Conservation (phyloP, 441 rosid genomes). For the Erodium chrysanthum region DNA sequence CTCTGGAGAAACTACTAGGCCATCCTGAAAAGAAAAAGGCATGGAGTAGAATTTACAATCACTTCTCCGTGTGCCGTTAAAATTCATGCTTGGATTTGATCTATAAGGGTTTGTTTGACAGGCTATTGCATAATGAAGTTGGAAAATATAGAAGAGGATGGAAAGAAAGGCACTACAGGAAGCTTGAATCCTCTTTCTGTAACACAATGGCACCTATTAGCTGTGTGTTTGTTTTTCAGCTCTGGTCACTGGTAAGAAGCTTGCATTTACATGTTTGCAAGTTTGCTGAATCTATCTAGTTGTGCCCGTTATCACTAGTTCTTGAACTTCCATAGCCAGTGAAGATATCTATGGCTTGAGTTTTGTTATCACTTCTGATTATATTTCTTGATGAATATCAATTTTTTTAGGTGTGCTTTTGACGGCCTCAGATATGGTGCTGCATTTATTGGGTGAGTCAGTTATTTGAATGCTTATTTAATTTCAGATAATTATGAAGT, state of each 20-base stretch:
- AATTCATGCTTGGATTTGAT: not conserved
- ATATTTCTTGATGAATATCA: conserved; percentile 6
- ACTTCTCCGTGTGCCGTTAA: not conserved
- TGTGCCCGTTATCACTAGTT: not conserved
- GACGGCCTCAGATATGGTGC: conserved; percentile 97
- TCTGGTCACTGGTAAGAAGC: conserved; percentile 82
- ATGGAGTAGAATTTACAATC: not conserved
- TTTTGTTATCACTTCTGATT: conserved; percentile 3
- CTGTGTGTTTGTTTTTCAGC: conserved; percentile 68
- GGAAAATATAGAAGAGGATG: conserved; percentile 36
- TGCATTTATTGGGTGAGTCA: conserved; percentile 87
- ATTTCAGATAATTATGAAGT: conserved; percentile 2
- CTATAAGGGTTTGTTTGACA: conserved; percentile 22
- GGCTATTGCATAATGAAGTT: conserved; percentile 79
- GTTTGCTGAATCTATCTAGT: not conserved
- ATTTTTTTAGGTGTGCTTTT: conserved; percentile 71
- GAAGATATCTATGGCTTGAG: not conserved
- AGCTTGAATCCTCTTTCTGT: conserved; percentile 47
- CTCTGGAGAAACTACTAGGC: not conserved
- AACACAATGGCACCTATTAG: conserved; percentile 73
- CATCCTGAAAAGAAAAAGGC: not conserved
- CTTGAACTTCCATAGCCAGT: not conserved
- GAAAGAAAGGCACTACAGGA: conserved; percentile 19
- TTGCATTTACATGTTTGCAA: not conserved
- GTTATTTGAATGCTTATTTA: not conserved